Percentiles rank a stretch among this genome's conserved stretches.
These are phyloP conservation scores for Daldinia eschscholtzii DNA, from an alignment of 2,329 filamentous ascomycete species.

Conservation along the genomic window DNA sequence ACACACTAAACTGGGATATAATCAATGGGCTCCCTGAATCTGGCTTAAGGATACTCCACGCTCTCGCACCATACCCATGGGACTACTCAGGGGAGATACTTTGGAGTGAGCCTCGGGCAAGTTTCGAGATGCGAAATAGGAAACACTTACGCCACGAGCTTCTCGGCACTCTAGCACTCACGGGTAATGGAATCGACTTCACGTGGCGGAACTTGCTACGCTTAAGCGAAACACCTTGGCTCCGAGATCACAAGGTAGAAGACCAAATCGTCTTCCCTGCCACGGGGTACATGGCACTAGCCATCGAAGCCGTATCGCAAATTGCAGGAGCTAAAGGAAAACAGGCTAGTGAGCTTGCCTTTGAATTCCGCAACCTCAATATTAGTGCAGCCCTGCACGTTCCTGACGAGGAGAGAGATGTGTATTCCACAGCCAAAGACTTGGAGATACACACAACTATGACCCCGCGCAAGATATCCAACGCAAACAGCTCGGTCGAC, in stretches of 20 bases:
- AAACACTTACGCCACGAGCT: background rate
- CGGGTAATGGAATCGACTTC: background rate
- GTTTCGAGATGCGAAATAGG: background rate
- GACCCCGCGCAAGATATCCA: background rate
- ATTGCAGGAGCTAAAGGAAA: background rate
- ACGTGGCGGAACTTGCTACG: background rate
- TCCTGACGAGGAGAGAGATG: background rate
- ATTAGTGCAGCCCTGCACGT: background rate
- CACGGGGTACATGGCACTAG: background rate
- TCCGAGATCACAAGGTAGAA: background rate
- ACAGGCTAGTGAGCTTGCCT: background rate
- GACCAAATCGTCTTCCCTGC: slow-evolving; percentile 1
- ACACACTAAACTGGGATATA: background rate
- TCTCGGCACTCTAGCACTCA: background rate
- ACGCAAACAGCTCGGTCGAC: background rate
- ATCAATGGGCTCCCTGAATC: background rate
- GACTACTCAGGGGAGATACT: background rate
- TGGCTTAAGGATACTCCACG: background rate
- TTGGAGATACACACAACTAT: background rate
- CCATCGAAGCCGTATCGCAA: background rate
- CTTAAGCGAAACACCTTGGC: background rate
- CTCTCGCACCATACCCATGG: background rate
- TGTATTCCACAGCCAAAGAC: background rate
- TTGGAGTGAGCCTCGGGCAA: background rate
- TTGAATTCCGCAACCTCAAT: background rate